These are phyloP conservation scores for Sanghuangporus weigelae DNA, from an alignment of 1,284 basidiomycete species.

Conservation along the genomic window DNA sequence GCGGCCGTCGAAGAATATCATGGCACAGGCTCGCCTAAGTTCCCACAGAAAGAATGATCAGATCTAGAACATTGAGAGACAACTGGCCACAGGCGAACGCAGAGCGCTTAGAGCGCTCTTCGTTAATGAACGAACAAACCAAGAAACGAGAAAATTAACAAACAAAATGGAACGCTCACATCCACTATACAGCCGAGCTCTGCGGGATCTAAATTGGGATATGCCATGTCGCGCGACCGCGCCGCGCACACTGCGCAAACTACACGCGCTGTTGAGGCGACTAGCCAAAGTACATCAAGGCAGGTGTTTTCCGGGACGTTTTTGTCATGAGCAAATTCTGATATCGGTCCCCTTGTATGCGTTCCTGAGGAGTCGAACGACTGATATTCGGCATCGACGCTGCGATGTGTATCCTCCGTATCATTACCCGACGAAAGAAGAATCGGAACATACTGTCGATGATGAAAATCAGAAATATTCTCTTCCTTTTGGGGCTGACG, in stretches of 20 bases:
- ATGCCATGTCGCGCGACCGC: not conserved
- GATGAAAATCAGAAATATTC: not conserved
- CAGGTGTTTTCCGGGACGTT: not conserved
- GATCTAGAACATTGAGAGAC: not conserved
- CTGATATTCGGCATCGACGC: not conserved
- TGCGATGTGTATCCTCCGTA: not conserved
- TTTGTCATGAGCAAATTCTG: not conserved
- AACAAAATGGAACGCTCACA: slow-evolving; percentile 28
- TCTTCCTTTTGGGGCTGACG: not conserved
- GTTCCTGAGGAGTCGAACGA: not conserved
- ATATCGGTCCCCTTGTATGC: not conserved
- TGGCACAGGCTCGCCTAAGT: not conserved
- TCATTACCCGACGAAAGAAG: not conserved
- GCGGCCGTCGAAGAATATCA: not conserved
- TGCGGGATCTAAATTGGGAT: slow-evolving; percentile 22
- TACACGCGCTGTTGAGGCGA: slow-evolving; percentile 9
- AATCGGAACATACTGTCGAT: not conserved
- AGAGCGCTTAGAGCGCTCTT: not conserved
- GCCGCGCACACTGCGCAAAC: slow-evolving; percentile 5
- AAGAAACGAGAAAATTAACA: not conserved
- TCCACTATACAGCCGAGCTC: slow-evolving; percentile 36
- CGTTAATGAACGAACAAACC: not conserved
- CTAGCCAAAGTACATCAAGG: not conserved
- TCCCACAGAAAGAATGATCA: not conserved
- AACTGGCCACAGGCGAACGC: not conserved